These are phyloP conservation scores for Breviolum minutum DNA, from an alignment of 73 alveolate species.

Conservation along the genomic window DNA sequence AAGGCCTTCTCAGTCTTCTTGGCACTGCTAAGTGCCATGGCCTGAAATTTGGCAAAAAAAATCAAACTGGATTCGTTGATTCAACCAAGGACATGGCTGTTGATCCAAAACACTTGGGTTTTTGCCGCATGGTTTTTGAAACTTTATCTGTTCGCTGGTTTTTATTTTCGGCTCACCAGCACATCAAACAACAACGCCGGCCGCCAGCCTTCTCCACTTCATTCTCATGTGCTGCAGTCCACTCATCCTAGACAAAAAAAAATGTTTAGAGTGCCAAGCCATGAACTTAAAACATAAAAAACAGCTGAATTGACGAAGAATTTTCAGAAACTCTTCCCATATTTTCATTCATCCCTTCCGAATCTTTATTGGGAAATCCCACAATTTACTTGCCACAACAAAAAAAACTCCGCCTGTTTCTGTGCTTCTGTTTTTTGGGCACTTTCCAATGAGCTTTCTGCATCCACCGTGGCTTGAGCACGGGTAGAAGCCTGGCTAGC, in stretches of 20 bases:
- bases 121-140: neutral
- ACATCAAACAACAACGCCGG: neutral
- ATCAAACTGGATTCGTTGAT: neutral
- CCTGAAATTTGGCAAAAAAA: neutral
- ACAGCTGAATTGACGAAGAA: no score
- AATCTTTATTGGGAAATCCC: neutral
- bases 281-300: no score
- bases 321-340: no score
- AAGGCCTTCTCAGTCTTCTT: conserved; percentile 31
- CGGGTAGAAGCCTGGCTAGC: conserved; percentile 7
- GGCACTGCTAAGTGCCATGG: neutral
- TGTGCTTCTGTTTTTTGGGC: neutral
- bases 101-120: neutral
- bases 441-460: neutral
- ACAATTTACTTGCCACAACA: neutral
- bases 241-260: neutral
- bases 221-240: neutral
- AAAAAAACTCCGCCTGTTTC: neutral
- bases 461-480: neutral
- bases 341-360: no score
- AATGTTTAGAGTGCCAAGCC: no score
- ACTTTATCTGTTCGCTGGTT: neutral
- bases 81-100: neutral
- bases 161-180: neutral
- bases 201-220: neutral